These are phyloP conservation scores for Coniochaeta hoffmannii DNA, from an alignment of 2,329 filamentous ascomycete species.

Conservation along the genomic window DNA sequence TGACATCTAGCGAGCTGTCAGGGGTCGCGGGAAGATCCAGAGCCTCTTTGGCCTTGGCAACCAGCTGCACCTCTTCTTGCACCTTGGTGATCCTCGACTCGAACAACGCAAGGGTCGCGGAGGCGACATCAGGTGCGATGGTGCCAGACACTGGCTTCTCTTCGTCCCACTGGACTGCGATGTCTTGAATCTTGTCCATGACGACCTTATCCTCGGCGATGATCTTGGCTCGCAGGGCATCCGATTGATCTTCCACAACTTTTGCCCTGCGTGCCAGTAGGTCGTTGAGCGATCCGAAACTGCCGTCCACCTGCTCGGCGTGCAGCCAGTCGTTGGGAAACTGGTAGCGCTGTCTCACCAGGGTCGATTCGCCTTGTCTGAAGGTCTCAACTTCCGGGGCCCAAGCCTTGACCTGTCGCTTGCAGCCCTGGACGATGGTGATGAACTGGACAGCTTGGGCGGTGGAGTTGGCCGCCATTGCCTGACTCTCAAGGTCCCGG, in stretches of 20 bases:
- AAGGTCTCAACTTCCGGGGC: slow-evolving; percentile 94
- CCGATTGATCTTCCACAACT: slow-evolving; percentile 92
- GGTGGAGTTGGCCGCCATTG: slow-evolving; percentile 88
- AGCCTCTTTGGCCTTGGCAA: slow-evolving; percentile 93
- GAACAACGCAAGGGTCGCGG: slow-evolving; percentile 72
- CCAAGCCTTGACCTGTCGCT: slow-evolving; percentile 89
- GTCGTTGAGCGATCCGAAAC: slow-evolving; percentile 91
- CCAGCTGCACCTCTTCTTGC: slow-evolving; percentile 84
- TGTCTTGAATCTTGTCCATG: slow-evolving; percentile 77
- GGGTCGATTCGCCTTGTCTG: slow-evolving; percentile 86
- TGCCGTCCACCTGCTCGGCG: slow-evolving; percentile 91
- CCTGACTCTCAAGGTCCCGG: slow-evolving; percentile 84
- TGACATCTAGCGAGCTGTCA: slow-evolving; percentile 74
- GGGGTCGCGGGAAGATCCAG: slow-evolving; percentile 77
- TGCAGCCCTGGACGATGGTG: slow-evolving; percentile 93
- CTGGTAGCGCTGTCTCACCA: slow-evolving; percentile 87
- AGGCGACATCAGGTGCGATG: slow-evolving; percentile 83
- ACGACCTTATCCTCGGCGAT: slow-evolving; percentile 88
- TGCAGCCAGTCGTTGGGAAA: slow-evolving; percentile 92
- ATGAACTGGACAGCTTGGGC: slow-evolving; percentile 98
- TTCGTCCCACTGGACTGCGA: slow-evolving; percentile 83
- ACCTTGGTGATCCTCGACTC: slow-evolving; percentile 79
- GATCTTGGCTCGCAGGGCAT: slow-evolving; percentile 92
- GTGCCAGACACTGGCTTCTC: slow-evolving; percentile 96
- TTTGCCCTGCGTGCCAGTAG: slow-evolving; percentile 87